Evolutionary conservation across 495 filamentous ascomycete species (phyloP).

Genomic region (Friedmanniomyces simplex): DNA sequence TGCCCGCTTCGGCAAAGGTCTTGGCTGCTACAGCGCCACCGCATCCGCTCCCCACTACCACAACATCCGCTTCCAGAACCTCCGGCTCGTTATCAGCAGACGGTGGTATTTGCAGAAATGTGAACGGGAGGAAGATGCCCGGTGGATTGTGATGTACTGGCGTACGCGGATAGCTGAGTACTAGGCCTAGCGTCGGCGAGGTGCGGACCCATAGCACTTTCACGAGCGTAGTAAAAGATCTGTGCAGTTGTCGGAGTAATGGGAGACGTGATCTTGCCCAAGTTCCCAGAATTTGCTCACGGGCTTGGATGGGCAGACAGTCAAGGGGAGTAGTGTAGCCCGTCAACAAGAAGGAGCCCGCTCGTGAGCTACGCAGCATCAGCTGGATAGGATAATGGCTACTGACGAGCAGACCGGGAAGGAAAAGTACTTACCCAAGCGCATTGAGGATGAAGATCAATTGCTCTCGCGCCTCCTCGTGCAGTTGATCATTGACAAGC

Average conservation of each 20-base stretch:
- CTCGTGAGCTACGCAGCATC: constrained; percentile 18
- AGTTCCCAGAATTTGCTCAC: constrained; percentile 24
- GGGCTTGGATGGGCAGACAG: constrained; percentile 25
- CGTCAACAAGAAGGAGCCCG: constrained; percentile 27
- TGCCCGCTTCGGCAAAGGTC: constrained; percentile 64
- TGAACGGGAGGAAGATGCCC: constrained; percentile 43
- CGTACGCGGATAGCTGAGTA: constrained; percentile 53
- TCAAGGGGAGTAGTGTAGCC: constrained; percentile 27
- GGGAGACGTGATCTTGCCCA: constrained; percentile 26
- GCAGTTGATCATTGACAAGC: constrained; percentile 19
- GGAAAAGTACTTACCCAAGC: constrained; percentile 20
- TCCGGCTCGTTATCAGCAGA: constrained; percentile 32
- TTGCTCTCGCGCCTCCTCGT: constrained; percentile 18
- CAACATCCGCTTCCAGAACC: constrained; percentile 65
- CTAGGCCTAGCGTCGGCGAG: constrained; percentile 44
- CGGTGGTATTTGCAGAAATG: constrained; percentile 44
- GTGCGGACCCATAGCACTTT: constrained; percentile 47
- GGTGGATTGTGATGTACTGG: constrained; percentile 49
- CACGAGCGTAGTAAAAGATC: constrained; percentile 23
- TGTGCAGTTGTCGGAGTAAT: constrained; percentile 21
- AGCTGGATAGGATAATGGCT: neutral
- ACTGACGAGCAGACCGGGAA: neutral
- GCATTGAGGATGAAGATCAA: constrained; percentile 23
- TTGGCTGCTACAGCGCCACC: constrained; percentile 79
- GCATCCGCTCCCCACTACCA: constrained; percentile 79